Evolutionary conservation across 2,329 filamentous ascomycete species (phyloP).

Genomic region (Scolecobasidium constrictum): DNA sequence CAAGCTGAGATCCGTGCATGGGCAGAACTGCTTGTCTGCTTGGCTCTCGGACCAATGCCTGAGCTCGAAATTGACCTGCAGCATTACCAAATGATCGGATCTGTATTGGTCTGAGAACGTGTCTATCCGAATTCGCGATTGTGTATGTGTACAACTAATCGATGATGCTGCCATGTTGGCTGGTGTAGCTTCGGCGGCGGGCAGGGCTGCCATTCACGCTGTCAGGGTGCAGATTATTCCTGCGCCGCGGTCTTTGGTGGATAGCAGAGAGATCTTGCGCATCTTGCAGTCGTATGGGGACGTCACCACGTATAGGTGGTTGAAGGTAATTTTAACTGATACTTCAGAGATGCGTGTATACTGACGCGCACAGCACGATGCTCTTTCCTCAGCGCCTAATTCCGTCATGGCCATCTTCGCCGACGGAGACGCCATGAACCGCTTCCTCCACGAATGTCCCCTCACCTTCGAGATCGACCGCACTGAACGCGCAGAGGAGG

Average conservation of each 20-base stretch:
- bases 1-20: too few species aligned
- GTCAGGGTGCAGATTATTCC: slow-evolving; percentile 37
- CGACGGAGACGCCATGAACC: slow-evolving; percentile 26
- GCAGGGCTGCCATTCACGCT: slow-evolving; percentile 20
- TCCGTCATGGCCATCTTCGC: slow-evolving; percentile 35
- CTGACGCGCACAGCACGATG: slow-evolving; percentile 37
- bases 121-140: too few species aligned
- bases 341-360: too few species aligned
- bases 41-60: too few species aligned
- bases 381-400: slow-evolving; percentile 29
- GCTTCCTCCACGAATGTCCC: slow-evolving; percentile 32
- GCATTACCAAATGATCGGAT: too few species aligned
- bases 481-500: slow-evolving; percentile 1
- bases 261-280: slow-evolving; percentile 37
- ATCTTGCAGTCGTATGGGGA: slow-evolving; percentile 39
- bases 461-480: slow-evolving; percentile 26
- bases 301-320: slow-evolving; percentile 35
- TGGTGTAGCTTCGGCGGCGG: background rate
- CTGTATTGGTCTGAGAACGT: too few species aligned
- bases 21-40: too few species aligned
- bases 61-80: too few species aligned
- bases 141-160: too few species aligned
- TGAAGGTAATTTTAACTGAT: slow-evolving; percentile 22
- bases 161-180: background rate
- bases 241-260: slow-evolving; percentile 34